Base-by-base conservation (phyloP, 2,329 filamentous ascomycete species). In the Lachnellula cervina region DNA sequence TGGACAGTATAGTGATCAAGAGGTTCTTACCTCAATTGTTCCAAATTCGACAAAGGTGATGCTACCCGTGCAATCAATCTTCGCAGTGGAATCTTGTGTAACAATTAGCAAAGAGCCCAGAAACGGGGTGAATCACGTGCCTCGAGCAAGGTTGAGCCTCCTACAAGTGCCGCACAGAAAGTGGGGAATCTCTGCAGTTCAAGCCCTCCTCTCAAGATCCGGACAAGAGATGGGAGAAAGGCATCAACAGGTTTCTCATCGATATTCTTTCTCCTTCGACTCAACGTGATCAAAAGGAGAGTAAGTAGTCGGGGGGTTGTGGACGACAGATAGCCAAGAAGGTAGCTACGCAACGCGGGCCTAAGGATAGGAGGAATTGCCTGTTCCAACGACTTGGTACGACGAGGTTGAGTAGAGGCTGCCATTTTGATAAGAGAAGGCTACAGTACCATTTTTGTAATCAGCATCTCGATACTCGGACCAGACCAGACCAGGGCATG, bases 111-210 rank as follows among this genome's bases (percentile, higher is more conserved):
- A 54, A 17, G 23, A 35, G 45, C 45, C 9, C 25, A 28, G 4
- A 52, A 46, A 16, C 37, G 14, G 28, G 34, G 19, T 11, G 7
- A 7, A 44, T 64, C 59, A 67, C 75, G 63, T 71, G 80, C 82
- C 74, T 84, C 77, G n/a, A 86, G 66, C n/a, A 86, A 67, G 23
- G 81, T 83, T 59, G 78, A 80, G 40, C 82, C 82, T 35, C 83
- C 83, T 40, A 82, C 78, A 9, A 86, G 70, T 6, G 76, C 73
- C 7, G 82, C 83, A 66, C 83, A 86, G 66, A 86, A 86, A 4
- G 81, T 75, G 44, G 83, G 81, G 64, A 86, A 86, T 8, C 82
- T 75, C 57, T 78, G 77, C 54, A 73, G 71, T 45, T 81, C 79
- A 16, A 85, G 70, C 2, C 80, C 81, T 7, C 75, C 74, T 42